A percentile compares a stretch with the other conserved stretches of the same genome.
Evolutionary conservation across 2,329 filamentous ascomycete species (phyloP).

Genomic region (Parafenestella ontariensis): DNA sequence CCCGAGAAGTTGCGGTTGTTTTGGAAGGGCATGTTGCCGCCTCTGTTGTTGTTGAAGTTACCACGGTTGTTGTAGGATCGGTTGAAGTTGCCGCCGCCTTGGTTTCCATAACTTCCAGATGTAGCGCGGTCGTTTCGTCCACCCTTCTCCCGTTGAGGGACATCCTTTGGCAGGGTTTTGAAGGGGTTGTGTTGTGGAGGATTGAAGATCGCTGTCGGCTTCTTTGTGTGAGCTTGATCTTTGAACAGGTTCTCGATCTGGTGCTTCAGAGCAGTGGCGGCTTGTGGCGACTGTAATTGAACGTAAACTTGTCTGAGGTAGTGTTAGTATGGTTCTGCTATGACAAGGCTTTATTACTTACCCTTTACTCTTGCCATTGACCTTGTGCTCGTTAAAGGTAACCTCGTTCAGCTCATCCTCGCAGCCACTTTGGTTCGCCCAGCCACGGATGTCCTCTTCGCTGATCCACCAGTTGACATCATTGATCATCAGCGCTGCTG

Average conservation of each 20-base stretch:
- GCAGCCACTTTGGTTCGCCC: slow-evolving; percentile 78
- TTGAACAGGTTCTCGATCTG: slow-evolving; percentile 73
- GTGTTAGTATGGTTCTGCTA: slow-evolving; percentile 13
- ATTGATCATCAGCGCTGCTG: slow-evolving; percentile 79
- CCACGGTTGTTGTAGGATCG: slow-evolving; percentile 41
- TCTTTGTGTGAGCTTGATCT: slow-evolving; percentile 67
- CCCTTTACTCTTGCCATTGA: slow-evolving; percentile 99
- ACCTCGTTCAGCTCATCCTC: slow-evolving; percentile 90
- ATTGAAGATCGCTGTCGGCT: slow-evolving; percentile 75
- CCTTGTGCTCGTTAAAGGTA: slow-evolving; percentile 97
- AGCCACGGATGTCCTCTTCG: slow-evolving; percentile 91
- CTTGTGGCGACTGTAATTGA: slow-evolving; percentile 83
- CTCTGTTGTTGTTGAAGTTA: slow-evolving; percentile 42
- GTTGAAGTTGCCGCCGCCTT: slow-evolving; percentile 52
- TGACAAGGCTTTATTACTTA: slow-evolving; percentile 54
- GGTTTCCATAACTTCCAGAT: slow-evolving; percentile 53
- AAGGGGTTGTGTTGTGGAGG: slow-evolving; percentile 84
- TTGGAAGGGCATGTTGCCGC: slow-evolving; percentile 42
- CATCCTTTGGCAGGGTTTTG: slow-evolving; percentile 88
- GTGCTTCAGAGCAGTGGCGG: slow-evolving; percentile 84
- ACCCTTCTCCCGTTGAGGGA: slow-evolving; percentile 74
- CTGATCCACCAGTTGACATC: slow-evolving; percentile 93
- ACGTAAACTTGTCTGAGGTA: slow-evolving; percentile 73
- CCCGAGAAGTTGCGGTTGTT: slow-evolving; percentile 48
- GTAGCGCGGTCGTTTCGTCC: slow-evolving; percentile 61